Conservation (phyloP, 176 grass and related monocot species). For the Musa beccarii region DNA sequence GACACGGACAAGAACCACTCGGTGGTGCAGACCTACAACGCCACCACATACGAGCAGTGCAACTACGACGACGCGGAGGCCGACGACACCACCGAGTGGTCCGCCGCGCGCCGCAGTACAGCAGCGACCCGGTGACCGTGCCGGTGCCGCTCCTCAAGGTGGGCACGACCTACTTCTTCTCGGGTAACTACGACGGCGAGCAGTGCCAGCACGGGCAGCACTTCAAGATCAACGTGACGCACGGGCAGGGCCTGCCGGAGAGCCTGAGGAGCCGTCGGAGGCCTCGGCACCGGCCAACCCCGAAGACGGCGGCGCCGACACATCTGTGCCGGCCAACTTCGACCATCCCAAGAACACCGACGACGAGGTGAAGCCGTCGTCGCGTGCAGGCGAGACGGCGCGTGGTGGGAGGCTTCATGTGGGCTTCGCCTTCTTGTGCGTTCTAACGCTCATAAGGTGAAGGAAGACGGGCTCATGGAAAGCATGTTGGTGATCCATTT, state of each 20-base stretch:
- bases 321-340: constrained; percentile 36
- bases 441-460: neutral
- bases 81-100: constrained; percentile 78
- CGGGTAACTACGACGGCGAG: constrained; percentile 86
- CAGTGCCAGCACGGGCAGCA: constrained; percentile 79
- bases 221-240: constrained; percentile 49
- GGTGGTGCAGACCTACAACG: constrained; percentile 82
- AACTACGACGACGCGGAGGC: constrained; percentile 42
- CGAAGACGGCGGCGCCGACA: constrained; percentile 11
- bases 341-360: constrained; percentile 49
- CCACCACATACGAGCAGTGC: constrained; percentile 65
- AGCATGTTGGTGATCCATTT: too few species aligned
- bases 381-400: neutral
- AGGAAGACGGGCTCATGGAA: neutral
- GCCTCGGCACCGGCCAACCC: constrained; percentile 36
- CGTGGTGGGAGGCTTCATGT: neutral
- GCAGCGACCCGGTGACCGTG: constrained; percentile 58
- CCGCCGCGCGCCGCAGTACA: constrained; percentile 74
- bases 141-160: constrained; percentile 75
- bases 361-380: neutral
- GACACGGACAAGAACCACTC: constrained; percentile 98
- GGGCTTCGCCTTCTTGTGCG: neutral
- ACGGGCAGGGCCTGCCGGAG: constrained; percentile 71
- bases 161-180: constrained; percentile 71
- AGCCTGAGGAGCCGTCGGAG: constrained; percentile 45